Evolutionary conservation across 2,329 filamentous ascomycete genomes (phyloP).

Genomic region (Gyromitra esculenta): DNA sequence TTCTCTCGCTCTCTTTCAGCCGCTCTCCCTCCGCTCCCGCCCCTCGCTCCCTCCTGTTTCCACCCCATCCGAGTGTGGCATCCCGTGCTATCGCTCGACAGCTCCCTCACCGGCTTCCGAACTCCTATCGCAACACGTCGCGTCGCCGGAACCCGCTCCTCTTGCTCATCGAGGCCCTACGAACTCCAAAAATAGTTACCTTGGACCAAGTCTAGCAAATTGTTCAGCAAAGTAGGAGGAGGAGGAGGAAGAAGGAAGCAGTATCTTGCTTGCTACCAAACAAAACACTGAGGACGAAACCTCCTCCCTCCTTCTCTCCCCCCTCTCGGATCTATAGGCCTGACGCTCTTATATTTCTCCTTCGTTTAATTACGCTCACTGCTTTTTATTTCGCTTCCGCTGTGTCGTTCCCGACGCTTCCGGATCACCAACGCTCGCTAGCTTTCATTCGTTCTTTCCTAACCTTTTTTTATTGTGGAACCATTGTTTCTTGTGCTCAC

Average conservation of each 20-base stretch:
- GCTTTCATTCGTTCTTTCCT: constrained; percentile 31
- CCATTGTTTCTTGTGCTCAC: constrained; percentile 35
- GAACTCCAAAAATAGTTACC: constrained; percentile 51
- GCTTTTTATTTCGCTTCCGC: constrained; percentile 39
- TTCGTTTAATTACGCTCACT: constrained; percentile 46
- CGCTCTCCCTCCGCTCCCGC: constrained; percentile 18
- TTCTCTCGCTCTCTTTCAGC: constrained; percentile 40
- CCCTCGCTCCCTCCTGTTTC: constrained; percentile 23
- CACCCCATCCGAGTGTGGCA: constrained; percentile 41
- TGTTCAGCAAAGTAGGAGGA: constrained; percentile 14
- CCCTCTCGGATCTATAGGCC: constrained; percentile 16
- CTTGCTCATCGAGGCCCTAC: constrained; percentile 47
- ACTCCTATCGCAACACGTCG: constrained; percentile 44
- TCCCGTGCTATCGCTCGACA: constrained; percentile 39
- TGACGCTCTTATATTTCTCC: constrained; percentile 33
- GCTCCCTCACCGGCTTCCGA: constrained; percentile 24
- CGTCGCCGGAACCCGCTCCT: constrained; percentile 33
- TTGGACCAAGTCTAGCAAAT: constrained; percentile 42
- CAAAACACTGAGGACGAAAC: constrained; percentile 47
- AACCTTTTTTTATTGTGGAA: constrained; percentile 34
- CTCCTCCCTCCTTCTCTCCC: background rate
- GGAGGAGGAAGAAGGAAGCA: constrained; percentile 47
- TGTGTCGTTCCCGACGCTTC: constrained; percentile 45
- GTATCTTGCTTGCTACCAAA: constrained; percentile 30
- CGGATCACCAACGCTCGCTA: constrained; percentile 35